Percentiles rank a stretch among this genome's conserved stretches.
Conservation (phyloP, 805 yeast genomes). For the Spencermartinsiella europaea region DNA sequence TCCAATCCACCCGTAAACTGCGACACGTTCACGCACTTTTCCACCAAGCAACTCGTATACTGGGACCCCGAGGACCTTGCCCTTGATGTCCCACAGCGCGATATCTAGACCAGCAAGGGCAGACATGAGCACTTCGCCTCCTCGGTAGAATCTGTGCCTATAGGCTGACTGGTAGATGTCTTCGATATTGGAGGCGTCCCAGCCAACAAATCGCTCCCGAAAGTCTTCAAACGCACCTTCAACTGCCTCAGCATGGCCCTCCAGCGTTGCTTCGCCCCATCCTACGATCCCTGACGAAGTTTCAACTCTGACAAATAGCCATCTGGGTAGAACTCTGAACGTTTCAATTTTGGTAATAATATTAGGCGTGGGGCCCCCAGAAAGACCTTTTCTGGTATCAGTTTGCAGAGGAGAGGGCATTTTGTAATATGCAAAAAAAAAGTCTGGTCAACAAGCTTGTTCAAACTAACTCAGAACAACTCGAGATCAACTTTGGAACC, state of each 20-base stretch:
- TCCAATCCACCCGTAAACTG: constrained; percentile 33
- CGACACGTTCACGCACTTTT: constrained; percentile 26
- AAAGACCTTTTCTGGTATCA: constrained; percentile 9
- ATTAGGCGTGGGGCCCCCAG: constrained; percentile 3
- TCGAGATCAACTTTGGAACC: too few relatives aligned
- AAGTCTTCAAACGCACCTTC: constrained; percentile 31
- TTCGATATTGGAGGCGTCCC: constrained; percentile 28
- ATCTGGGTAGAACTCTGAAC: constrained; percentile 30
- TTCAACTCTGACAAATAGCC: constrained; percentile 29
- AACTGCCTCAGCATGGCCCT: constrained; percentile 32
- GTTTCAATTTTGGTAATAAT: constrained; percentile 25
- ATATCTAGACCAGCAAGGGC: constrained; percentile 32
- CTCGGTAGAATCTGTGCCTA: constrained; percentile 31
- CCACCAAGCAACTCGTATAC: constrained; percentile 30
- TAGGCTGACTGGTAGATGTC: constrained; percentile 28
- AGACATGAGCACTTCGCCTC: constrained; percentile 32
- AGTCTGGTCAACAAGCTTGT: too few relatives aligned
- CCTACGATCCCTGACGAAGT: constrained; percentile 27
- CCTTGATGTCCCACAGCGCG: constrained; percentile 33
- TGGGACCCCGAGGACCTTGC: constrained; percentile 30
- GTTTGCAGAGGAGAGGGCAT: constrained; percentile 11
- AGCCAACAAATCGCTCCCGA: constrained; percentile 29
- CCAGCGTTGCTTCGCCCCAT: constrained; percentile 32
- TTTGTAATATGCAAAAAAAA: neutral
- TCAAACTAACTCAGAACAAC: too few relatives aligned